Evolutionary conservation across 306 rosid species (phyloP).

Genomic region (barrel medic (Medicago truncatula)): MtrunA17r5.0-ANR NC_053042.1:618001-618500

Average conservation of each 20-base stretch:
- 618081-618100: conserved; percentile 42
- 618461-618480: conserved; percentile 56
- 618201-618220: not conserved
- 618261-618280: conserved; percentile 40
- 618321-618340: conserved; percentile 69
- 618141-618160: conserved; percentile 55
- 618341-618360: conserved; percentile 65
- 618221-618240: not conserved
- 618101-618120: conserved; percentile 61
- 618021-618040: conserved; percentile 62
- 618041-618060: conserved; percentile 40
- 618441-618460: conserved; percentile 52
- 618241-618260: not conserved
- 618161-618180: conserved; percentile 40
- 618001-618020: conserved; percentile 72
- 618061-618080: conserved; percentile 25
- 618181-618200: not conserved
- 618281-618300: conserved; percentile 41
- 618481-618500: conserved; percentile 69
- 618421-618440: conserved; percentile 54
- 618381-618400: conserved; percentile 63
- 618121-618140: conserved; percentile 41
- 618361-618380: conserved; percentile 56
- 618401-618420: conserved; percentile 51
- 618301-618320: conserved; percentile 66